Percentiles rank a stretch among this genome's conserved stretches.
phyloP scores from a whole-genome alignment of 116 monocot species.

The Phalaenopsis hybrid region DNA sequence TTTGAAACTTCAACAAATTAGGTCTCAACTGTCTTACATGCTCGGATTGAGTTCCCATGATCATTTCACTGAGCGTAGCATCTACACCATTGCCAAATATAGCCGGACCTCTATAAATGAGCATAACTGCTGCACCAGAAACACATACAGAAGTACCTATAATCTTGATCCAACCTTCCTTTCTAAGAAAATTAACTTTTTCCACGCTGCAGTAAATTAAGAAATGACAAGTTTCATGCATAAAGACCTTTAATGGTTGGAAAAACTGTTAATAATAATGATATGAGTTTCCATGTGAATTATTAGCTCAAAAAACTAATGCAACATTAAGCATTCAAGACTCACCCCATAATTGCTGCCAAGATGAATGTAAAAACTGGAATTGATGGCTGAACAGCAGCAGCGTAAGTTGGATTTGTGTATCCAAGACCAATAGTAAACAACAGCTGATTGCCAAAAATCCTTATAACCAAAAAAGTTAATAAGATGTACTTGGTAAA shows the following conservation, averaged over 20 bases:
- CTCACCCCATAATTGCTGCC: constrained; percentile 63
- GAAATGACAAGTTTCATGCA: background rate
- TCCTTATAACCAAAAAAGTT: constrained; percentile 25
- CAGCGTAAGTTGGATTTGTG: constrained; percentile 79
- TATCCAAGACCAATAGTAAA: constrained; percentile 82
- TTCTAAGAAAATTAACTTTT: constrained; percentile 45
- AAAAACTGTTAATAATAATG: background rate
- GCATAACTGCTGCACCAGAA: constrained; percentile 70
- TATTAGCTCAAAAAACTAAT: background rate
- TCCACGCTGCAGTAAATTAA: constrained; percentile 50
- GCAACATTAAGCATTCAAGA: background rate
- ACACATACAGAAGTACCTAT: constrained; percentile 63
- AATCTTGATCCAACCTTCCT: constrained; percentile 61
- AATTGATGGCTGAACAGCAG: constrained; percentile 82
- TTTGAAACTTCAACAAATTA: constrained; percentile 22
- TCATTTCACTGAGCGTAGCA: constrained; percentile 25
- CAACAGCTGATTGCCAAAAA: constrained; percentile 83
- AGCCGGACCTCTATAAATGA: constrained; percentile 65
- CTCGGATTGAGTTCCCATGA: constrained; percentile 34
- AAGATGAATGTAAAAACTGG: constrained; percentile 89
- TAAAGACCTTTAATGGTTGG: background rate
- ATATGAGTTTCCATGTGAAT: constrained; percentile 4
- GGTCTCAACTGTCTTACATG: constrained; percentile 29
- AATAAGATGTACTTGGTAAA: background rate
- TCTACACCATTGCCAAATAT: constrained; percentile 33